phyloP scores from a whole-genome alignment of 2,329 filamentous ascomycete genomes.

The Ophiognomonia clavigignenti-juglandacearum region DNA sequence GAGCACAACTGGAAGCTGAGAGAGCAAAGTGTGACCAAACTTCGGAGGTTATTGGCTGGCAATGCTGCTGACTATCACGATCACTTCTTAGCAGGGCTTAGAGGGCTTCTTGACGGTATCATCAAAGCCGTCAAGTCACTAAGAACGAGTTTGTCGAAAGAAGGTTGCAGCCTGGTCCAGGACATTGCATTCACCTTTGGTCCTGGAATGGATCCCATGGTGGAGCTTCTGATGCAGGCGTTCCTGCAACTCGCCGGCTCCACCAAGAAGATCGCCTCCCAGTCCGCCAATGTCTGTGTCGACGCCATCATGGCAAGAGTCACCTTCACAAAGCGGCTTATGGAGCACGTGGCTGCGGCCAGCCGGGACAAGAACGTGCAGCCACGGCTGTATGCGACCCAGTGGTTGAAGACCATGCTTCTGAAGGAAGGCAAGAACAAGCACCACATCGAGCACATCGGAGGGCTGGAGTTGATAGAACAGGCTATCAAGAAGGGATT shows the following conservation, averaged over 20 bases:
- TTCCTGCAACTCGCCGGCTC: constrained; percentile 84
- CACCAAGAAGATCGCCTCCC: constrained; percentile 88
- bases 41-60: constrained; percentile 75
- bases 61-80: constrained; percentile 77
- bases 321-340: constrained; percentile 72
- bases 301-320: constrained; percentile 74
- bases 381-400: constrained; percentile 70
- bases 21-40: constrained; percentile 72
- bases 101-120: constrained; percentile 76
- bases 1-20: constrained; percentile 88
- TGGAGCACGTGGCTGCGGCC: constrained; percentile 80
- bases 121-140: constrained; percentile 80
- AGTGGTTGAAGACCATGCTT: constrained; percentile 81
- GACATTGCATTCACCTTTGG: constrained; percentile 76
- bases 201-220: constrained; percentile 77
- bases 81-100: constrained; percentile 65
- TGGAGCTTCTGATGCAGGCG: constrained; percentile 83
- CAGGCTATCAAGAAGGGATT: constrained; percentile 87
- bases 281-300: constrained; percentile 77
- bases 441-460: constrained; percentile 75
- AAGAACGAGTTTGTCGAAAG: constrained; percentile 83
- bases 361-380: constrained; percentile 92
- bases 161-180: constrained; percentile 78
- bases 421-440: constrained; percentile 75
- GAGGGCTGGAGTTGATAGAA: constrained; percentile 76